Percentiles rank a stretch among this genome's conserved stretches.
Evolutionary conservation across 768 basidiomycete species (phyloP).

Genomic region (Rhizopogon vinicolor): DNA sequence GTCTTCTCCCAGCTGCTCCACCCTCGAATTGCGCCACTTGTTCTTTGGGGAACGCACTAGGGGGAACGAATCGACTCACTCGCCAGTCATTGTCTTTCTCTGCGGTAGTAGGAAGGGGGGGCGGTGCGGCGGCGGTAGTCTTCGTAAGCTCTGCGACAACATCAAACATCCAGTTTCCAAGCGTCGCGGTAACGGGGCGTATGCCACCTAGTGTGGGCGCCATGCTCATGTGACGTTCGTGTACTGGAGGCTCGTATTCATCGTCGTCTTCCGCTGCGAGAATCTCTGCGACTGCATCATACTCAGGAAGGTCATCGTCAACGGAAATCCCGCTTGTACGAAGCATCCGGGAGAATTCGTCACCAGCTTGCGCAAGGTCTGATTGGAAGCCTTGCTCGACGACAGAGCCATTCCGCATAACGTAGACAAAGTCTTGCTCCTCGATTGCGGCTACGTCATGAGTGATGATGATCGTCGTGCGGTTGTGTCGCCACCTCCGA

Average conservation of each 20-base stretch:
- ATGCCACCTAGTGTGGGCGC: constrained; percentile 29
- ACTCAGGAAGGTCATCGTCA: constrained; percentile 31
- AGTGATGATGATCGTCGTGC: constrained; percentile 62
- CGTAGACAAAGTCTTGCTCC: constrained; percentile 82
- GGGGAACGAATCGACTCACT: constrained; percentile 33
- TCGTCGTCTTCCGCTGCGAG: constrained; percentile 43
- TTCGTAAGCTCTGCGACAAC: constrained; percentile 63
- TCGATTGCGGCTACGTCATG: constrained; percentile 89
- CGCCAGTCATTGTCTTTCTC: constrained; percentile 9
- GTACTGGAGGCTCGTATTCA: constrained; percentile 21
- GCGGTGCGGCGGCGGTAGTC: constrained; percentile 14
- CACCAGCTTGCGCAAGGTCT: constrained; percentile 62
- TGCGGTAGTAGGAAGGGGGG: constrained; percentile 12
- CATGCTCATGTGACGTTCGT: constrained; percentile 39
- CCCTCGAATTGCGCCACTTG: constrained; percentile 12
- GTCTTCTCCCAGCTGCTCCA: constrained; percentile 14
- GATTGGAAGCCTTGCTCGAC: constrained; percentile 80
- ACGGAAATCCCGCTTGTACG: constrained; percentile 53
- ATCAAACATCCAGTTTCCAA: constrained; percentile 86
- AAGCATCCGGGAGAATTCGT: constrained; percentile 75
- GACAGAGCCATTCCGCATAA: constrained; percentile 75
- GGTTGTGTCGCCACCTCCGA: constrained; percentile 64
- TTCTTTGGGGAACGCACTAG: constrained; percentile 23
- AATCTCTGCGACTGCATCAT: constrained; percentile 40
- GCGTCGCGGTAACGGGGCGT: constrained; percentile 45